A percentile compares a stretch with the other conserved stretches of the same genome.
These are phyloP conservation scores for Penicillium canescens DNA, from an alignment of 495 filamentous ascomycete genomes.

Conservation along the genomic window DNA sequence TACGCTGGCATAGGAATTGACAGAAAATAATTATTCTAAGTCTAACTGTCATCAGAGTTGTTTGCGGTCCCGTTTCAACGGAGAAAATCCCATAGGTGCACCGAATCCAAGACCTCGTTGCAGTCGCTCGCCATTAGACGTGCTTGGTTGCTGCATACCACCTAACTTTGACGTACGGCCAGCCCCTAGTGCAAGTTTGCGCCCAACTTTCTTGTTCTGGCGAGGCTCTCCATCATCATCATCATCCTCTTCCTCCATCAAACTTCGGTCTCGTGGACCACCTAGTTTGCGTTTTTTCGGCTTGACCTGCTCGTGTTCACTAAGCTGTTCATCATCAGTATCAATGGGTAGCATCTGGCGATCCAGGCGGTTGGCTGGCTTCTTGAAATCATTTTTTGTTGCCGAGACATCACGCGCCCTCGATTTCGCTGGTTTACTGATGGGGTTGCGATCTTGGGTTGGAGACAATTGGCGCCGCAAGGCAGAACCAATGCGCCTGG, in stretches of 20 bases:
- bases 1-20: constrained; percentile 7
- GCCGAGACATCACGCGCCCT: constrained; percentile 4
- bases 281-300: constrained; percentile 78
- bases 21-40: not conserved
- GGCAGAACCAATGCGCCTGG: constrained; percentile 5
- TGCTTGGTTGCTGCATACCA: constrained; percentile 18
- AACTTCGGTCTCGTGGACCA: constrained; percentile 57
- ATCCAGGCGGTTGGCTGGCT: constrained; percentile 1
- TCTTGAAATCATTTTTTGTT: constrained; percentile 6
- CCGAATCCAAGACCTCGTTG: constrained; percentile 24
- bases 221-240: constrained; percentile 46
- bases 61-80: constrained; percentile 77
- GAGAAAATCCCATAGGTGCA: constrained; percentile 63
- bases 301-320: constrained; percentile 51
- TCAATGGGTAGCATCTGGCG: constrained; percentile 2
- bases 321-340: constrained; percentile 4
- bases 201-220: constrained; percentile 30
- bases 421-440: constrained; percentile 3
- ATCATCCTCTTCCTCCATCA: constrained; percentile 78
- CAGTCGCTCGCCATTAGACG: constrained; percentile 13
- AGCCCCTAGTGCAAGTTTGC: constrained; percentile 27
- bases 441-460: constrained; percentile 1
- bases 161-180: constrained; percentile 19
- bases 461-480: constrained; percentile 5
- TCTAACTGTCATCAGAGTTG: constrained; percentile 16